phyloP scores from a whole-genome alignment of 805 yeast genomes.

The Saccharomycopsis synnaedendra region DNA sequence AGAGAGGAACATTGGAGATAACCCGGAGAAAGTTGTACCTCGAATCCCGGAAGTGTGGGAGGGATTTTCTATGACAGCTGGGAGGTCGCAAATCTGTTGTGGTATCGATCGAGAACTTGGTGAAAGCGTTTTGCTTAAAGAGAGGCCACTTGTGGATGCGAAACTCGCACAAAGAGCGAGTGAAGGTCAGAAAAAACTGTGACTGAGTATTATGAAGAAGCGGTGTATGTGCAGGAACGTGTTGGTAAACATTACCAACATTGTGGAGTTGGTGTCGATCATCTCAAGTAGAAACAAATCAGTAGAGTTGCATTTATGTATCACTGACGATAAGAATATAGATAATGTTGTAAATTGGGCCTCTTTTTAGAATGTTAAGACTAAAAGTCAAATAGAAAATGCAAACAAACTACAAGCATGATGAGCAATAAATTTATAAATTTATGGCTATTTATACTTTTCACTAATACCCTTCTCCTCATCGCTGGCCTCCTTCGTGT shows the following conservation, averaged over 20 bases:
- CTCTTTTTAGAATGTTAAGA: too few relatives aligned
- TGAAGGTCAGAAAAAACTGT: conserved; percentile 30
- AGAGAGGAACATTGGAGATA: conserved; percentile 65
- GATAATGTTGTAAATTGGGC: not conserved
- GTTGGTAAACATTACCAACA: conserved; percentile 6
- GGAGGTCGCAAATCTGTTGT: conserved; percentile 74
- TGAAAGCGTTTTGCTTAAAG: conserved; percentile 67
- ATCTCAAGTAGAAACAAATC: not conserved
- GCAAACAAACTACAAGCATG: too few relatives aligned
- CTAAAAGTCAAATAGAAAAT: not conserved
- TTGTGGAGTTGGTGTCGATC: conserved; percentile 6
- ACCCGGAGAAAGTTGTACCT: not conserved
- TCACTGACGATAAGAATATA: not conserved
- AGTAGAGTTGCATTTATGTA: not conserved
- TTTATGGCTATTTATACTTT: too few relatives aligned
- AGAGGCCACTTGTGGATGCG: conserved; percentile 54
- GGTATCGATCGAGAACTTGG: conserved; percentile 59
- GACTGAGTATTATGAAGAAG: conserved; percentile 41
- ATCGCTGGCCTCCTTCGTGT: conserved; percentile 1
- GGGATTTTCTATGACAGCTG: conserved; percentile 68
- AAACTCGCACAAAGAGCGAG: conserved; percentile 24
- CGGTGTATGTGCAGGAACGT: conserved; percentile 23
- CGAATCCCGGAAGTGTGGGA: conserved; percentile 48
- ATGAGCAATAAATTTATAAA: too few relatives aligned
- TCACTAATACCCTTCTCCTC: too few relatives aligned